These are phyloP conservation scores for Holtermanniella nyarrowii DNA, from an alignment of 768 basidiomycete genomes.

Conservation along the genomic window DNA sequence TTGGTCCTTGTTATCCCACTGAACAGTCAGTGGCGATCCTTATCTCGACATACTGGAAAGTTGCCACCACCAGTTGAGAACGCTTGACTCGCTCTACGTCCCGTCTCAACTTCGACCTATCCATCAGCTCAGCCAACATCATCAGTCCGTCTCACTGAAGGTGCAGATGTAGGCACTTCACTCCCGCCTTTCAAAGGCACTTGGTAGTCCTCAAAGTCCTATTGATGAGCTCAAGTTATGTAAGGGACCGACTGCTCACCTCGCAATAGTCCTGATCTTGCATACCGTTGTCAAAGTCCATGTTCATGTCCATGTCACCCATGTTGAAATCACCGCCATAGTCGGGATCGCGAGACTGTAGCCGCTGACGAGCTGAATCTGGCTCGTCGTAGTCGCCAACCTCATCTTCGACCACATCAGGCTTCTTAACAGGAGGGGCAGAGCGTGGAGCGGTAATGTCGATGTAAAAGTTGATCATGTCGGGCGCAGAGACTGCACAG, in stretches of 20 bases:
- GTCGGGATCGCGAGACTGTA: no score
- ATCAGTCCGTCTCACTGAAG: background rate
- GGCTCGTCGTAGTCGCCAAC: background rate
- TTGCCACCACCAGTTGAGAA: slow-evolving; percentile 3
- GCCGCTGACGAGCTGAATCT: background rate
- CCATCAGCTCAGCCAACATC: background rate
- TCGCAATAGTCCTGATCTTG: background rate
- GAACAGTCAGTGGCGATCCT: background rate
- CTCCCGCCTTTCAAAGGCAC: slow-evolving; percentile 7
- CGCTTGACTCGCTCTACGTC: slow-evolving; percentile 13
- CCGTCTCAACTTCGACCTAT: slow-evolving; percentile 10
- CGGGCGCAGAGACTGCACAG: background rate
- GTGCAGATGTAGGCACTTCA: background rate
- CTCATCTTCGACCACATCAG: background rate
- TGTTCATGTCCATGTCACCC: background rate
- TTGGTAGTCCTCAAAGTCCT: slow-evolving; percentile 14
- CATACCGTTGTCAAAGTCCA: background rate
- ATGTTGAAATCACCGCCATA: no score
- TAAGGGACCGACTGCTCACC: background rate
- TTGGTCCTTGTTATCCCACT: slow-evolving; percentile 26
- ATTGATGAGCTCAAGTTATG: background rate
- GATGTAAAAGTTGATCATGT: background rate
- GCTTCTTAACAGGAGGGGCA: background rate
- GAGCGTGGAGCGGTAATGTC: background rate
- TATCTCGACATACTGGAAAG: slow-evolving; percentile 13